Evolutionary conservation across 78 protist genomes (phyloP), one percentile per base, ranked within the genome.

Genomic region (Dictyostelium brefeldianum): DNA sequence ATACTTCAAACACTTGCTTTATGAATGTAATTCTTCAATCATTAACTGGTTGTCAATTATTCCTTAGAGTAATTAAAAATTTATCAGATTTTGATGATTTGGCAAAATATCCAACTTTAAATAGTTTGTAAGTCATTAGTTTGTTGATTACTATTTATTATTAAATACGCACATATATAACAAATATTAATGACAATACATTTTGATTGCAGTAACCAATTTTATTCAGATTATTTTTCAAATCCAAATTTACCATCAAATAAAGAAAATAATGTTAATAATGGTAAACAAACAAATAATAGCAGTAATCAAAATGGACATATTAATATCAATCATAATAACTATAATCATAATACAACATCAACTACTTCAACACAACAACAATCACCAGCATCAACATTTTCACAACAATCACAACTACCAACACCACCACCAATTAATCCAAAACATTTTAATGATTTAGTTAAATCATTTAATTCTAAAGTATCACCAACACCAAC

Each of bases 361-460:
- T 3, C 56, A 51, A 14, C 53, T 9, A 36, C 43, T 3, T 36
- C 43, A 36, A 36, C 43, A 67, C 27, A 15, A 31, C 75, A 20
- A 31, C 75, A 12, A 36, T 36, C 43, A 36, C 5, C 43, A 36
- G 43, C 43, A 36, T 36, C 43, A 36, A 36, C n/a, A 14, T 51
- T n/a, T n/a, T n/a, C n/a, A 64, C 22, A 27, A 65, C 22, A 29
- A 65, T n/a, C n/a, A 29, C 73, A 27, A 65, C 31, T n/a, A 64
- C n/a, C 29, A 71, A 43, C 5, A 11, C 70, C 7, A 78, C 18
- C 4, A 27, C 93, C 93, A 70, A 59, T 87, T 27, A 87, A 87
- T 65, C 93, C 93, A 43, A 87, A 77, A 87, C 79, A 87, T 56
- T 87, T 87, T 77, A 65, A 70, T 77, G 93, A 87, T 77, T 18